Conservation (phyloP, 352 stramenopile species). For the Globisporangium nagaii region DNA sequence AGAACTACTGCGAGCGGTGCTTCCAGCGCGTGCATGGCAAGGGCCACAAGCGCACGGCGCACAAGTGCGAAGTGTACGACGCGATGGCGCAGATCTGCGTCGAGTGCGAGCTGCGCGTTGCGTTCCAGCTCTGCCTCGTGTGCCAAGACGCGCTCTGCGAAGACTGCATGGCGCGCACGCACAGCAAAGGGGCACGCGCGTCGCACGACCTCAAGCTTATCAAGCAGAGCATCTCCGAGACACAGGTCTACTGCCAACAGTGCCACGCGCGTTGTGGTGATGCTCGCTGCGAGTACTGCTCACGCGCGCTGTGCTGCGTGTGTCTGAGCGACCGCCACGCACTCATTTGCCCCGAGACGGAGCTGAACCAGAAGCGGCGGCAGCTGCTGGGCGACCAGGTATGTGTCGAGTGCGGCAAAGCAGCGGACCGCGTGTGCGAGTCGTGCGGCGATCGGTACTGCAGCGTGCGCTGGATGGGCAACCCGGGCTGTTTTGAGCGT, state of each 20-base stretch:
- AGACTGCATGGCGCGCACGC: constrained; percentile 51
- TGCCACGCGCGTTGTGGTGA: constrained; percentile 51
- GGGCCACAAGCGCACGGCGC: constrained; percentile 44
- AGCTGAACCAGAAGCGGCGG: constrained; percentile 39
- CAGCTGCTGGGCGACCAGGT: constrained; percentile 51
- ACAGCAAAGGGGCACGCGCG: constrained; percentile 34
- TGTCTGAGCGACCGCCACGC: constrained; percentile 48
- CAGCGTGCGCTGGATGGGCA: constrained; percentile 81
- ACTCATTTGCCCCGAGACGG: constrained; percentile 55
- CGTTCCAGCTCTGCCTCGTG: constrained; percentile 54
- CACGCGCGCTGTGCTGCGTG: constrained; percentile 41
- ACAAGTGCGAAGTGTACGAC: constrained; percentile 58
- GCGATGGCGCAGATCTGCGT: constrained; percentile 52
- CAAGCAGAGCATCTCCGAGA: constrained; percentile 22
- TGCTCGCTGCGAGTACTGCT: constrained; percentile 49
- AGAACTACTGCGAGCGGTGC: constrained; percentile 80
- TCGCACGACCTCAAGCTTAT: constrained; percentile 44
- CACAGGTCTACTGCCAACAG: constrained; percentile 55
- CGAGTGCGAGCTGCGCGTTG: constrained; percentile 67
- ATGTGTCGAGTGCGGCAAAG: constrained; percentile 73
- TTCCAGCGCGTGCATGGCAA: constrained; percentile 61
- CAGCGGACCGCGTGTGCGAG: constrained; percentile 57
- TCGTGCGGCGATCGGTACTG: constrained; percentile 75
- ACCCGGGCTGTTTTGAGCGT: constrained; percentile 76
- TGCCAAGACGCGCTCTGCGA: constrained; percentile 70